Percentiles rank a stretch among this genome's conserved stretches.
Conservation (phyloP, 192 early-diverging fungal genomes). For the Coemansia reversa region DNA sequence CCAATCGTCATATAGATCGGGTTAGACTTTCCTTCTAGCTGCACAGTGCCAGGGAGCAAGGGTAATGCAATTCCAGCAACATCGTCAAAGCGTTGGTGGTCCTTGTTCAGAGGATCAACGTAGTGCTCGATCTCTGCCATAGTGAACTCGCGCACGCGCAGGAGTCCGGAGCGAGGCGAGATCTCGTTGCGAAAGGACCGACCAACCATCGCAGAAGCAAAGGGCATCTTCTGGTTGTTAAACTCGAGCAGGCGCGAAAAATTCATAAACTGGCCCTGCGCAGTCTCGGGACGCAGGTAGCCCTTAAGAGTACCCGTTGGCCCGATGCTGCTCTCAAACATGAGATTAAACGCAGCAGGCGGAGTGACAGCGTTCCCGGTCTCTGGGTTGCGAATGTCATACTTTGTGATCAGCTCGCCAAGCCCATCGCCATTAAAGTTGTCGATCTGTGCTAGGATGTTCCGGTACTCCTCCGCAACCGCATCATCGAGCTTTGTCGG, state of each 20-base stretch:
- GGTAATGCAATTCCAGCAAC: slow-evolving; percentile 74
- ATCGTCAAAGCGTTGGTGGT: slow-evolving; percentile 88
- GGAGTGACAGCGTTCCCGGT: slow-evolving; percentile 88
- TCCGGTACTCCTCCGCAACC: slow-evolving; percentile 70
- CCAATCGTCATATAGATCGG: slow-evolving; percentile 76
- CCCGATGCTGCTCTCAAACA: slow-evolving; percentile 98
- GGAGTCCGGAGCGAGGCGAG: slow-evolving; percentile 87
- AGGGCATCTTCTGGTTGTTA: slow-evolving; percentile 99
- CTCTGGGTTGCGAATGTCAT: slow-evolving; percentile 87
- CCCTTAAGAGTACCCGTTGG: slow-evolving; percentile 94
- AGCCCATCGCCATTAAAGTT: slow-evolving; percentile 90
- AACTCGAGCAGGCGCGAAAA: slow-evolving; percentile 95
- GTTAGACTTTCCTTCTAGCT: slow-evolving; percentile 74
- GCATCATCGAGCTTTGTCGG: slow-evolving; percentile 63
- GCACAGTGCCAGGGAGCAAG: slow-evolving; percentile 74
- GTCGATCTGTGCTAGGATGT: slow-evolving; percentile 92
- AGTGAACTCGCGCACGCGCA: slow-evolving; percentile 96
- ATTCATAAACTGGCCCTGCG: slow-evolving; percentile 99
- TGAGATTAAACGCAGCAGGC: slow-evolving; percentile 96
- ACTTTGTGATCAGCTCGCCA: slow-evolving; percentile 76
- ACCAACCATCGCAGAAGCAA: slow-evolving; percentile 97
- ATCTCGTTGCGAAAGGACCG: slow-evolving; percentile 99
- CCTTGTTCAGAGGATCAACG: slow-evolving; percentile 91
- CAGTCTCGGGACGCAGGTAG: slow-evolving; percentile 98
- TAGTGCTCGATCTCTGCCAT: slow-evolving; percentile 99